phyloP scores from a whole-genome alignment of 306 rosid genomes.

The Dalbergia cultrata region DNA sequence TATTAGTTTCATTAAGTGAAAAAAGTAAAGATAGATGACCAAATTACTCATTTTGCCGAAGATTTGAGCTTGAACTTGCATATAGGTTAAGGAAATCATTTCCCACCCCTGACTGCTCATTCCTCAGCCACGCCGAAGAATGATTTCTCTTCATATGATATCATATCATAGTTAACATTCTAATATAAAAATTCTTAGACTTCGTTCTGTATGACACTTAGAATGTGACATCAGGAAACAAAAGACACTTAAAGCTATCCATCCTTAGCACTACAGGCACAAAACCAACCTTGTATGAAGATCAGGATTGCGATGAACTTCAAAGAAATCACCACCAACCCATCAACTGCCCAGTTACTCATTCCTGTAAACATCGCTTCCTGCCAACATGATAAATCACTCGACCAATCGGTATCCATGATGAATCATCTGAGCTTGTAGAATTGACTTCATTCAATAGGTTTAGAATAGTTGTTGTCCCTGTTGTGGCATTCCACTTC shows the following conservation, averaged over 20 bases:
- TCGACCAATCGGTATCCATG: constrained; percentile 23
- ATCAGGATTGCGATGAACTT: constrained; percentile 43
- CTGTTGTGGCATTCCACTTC: constrained; percentile 82
- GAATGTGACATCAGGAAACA: constrained; percentile 38
- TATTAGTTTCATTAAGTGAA: neutral
- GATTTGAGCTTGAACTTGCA: constrained; percentile 35
- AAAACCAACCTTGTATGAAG: constrained; percentile 36
- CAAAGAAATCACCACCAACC: constrained; percentile 41
- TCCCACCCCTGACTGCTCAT: constrained; percentile 31
- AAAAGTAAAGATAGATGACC: neutral
- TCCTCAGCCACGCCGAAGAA: constrained; percentile 28
- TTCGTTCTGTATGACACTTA: constrained; percentile 27
- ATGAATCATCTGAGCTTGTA: constrained; percentile 43
- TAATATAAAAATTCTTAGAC: constrained; percentile 36
- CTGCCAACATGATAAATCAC: constrained; percentile 34
- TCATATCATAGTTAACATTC: neutral
- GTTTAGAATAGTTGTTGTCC: constrained; percentile 49
- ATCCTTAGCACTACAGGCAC: constrained; percentile 42
- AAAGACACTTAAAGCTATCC: constrained; percentile 47
- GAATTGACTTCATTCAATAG: constrained; percentile 14
- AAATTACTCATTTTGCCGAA: neutral
- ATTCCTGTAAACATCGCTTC: constrained; percentile 27
- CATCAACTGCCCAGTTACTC: constrained; percentile 32
- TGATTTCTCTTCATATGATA: constrained; percentile 25
- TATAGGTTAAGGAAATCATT: neutral